Conservation (phyloP, 1,284 basidiomycete genomes). For the Naganishia liquefaciens region DNA sequence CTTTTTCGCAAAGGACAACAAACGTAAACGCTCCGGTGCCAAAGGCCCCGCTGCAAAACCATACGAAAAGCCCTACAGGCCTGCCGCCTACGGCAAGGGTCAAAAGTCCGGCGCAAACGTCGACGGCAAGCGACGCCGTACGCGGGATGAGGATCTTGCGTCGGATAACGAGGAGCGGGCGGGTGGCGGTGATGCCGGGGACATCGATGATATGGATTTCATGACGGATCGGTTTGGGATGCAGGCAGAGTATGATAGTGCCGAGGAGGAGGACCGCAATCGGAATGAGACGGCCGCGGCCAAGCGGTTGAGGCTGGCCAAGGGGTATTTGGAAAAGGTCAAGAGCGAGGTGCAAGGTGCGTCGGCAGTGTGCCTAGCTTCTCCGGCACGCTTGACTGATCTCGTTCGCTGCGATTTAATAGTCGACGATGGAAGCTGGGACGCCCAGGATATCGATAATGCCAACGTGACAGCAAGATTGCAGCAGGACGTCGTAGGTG, state of each 20-base stretch:
- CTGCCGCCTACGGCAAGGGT: slow-evolving; percentile 41
- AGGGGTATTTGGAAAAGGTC: slow-evolving; percentile 83
- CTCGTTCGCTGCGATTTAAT: background rate
- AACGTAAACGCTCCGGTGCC: slow-evolving; percentile 64
- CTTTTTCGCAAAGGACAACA: slow-evolving; percentile 72
- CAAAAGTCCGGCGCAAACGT: slow-evolving; percentile 31
- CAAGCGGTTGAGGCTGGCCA: slow-evolving; percentile 86
- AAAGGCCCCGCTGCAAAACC: slow-evolving; percentile 43
- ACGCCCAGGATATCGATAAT: slow-evolving; percentile 89
- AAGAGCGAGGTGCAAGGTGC: slow-evolving; percentile 69
- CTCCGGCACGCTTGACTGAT: background rate
- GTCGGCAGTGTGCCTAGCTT: slow-evolving; percentile 44
- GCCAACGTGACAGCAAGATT: slow-evolving; percentile 87
- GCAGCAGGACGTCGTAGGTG: slow-evolving; percentile 75
- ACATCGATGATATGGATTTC: slow-evolving; percentile 76
- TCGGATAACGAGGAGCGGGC: slow-evolving; percentile 60
- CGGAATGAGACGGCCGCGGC: slow-evolving; percentile 89
- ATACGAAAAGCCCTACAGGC: slow-evolving; percentile 46
- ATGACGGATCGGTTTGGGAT: slow-evolving; percentile 60
- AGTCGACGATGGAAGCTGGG: slow-evolving; percentile 71
- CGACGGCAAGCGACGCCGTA: slow-evolving; percentile 23
- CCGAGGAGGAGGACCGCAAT: slow-evolving; percentile 66
- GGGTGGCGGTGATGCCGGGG: slow-evolving; percentile 55
- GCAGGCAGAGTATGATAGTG: slow-evolving; percentile 56
- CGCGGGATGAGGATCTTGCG: slow-evolving; percentile 66